A percentile compares a stretch with the other conserved stretches of the same genome.
Conservation (phyloP, 257 asterid species). For the Solanum paucissectum region DNA sequence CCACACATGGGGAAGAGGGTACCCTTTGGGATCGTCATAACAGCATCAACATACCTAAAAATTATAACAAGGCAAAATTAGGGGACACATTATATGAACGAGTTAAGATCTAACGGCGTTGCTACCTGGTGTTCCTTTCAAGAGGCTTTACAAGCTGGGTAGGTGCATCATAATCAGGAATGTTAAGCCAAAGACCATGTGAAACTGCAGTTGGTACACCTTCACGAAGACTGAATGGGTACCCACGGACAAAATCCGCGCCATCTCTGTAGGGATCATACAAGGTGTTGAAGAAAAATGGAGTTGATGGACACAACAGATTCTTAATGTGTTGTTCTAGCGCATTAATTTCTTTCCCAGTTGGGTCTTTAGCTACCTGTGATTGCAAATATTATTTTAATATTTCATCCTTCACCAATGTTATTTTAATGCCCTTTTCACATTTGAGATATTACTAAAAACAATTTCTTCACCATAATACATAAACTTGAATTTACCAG, state of each 20-base stretch:
- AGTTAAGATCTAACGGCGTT: background rate
- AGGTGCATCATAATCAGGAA: conserved; percentile 64
- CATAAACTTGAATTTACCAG: no score
- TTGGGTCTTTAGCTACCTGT: conserved; percentile 57
- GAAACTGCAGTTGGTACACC: conserved; percentile 59
- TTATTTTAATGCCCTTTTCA: background rate
- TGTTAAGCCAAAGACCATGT: conserved; percentile 64
- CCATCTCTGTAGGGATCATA: conserved; percentile 56
- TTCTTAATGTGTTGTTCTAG: conserved; percentile 48
- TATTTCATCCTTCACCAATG: background rate
- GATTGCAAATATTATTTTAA: conserved; percentile 1
- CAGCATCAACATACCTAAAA: conserved; percentile 53
- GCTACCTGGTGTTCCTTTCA: conserved; percentile 46
- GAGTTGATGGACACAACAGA: conserved; percentile 36
- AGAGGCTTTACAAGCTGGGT: conserved; percentile 66
- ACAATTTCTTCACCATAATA: background rate
- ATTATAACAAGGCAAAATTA: background rate
- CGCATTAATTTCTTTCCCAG: conserved; percentile 47
- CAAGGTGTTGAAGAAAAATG: conserved; percentile 57
- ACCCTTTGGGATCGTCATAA: conserved; percentile 56
- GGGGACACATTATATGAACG: background rate
- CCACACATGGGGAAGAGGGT: conserved; percentile 73
- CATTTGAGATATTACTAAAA: background rate
- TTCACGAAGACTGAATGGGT: conserved; percentile 61
- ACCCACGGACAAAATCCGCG: conserved; percentile 56